phyloP scores from a whole-genome alignment of 116 monocot genomes.

The Cymodocea nodosa region DNA sequence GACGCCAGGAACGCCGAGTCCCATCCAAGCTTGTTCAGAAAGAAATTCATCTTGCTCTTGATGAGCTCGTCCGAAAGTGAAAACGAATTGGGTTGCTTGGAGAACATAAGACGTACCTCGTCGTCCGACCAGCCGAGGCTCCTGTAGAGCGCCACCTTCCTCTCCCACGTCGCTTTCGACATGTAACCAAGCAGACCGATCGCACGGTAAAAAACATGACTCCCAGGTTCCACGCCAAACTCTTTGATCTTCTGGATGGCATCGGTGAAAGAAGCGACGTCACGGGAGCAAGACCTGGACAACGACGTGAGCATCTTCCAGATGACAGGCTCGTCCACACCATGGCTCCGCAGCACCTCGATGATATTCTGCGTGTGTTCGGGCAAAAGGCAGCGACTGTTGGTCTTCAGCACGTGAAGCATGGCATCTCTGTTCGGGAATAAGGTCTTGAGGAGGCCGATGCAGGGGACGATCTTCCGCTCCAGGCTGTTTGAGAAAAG shows the following conservation, averaged over 20 bases:
- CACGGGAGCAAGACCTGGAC: background rate
- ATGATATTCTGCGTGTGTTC: too few relatives aligned
- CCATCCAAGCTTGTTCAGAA: background rate
- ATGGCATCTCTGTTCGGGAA: too few relatives aligned
- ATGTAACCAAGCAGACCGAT: background rate
- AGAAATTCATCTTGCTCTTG: constrained; percentile 1
- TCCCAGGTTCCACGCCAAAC: background rate
- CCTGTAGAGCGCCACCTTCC: background rate
- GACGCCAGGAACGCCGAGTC: background rate
- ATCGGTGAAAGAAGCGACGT: background rate
- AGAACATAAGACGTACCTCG: background rate
- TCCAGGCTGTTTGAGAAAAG: too few relatives aligned
- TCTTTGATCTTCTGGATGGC: background rate
- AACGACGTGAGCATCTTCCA: too few relatives aligned
- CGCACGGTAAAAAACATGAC: background rate
- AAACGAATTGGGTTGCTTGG: background rate
- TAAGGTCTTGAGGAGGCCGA: too few relatives aligned
- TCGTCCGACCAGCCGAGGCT: constrained; percentile 7
- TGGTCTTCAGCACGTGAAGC: too few relatives aligned
- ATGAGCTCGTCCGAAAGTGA: background rate
- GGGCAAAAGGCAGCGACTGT: too few relatives aligned
- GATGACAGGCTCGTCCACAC: too few relatives aligned
- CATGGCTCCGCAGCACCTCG: too few relatives aligned
- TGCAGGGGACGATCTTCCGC: too few relatives aligned
- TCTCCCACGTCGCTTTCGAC: background rate